Conservation (phyloP, 495 filamentous ascomycete species). For the Xanthoparmelia taractica region DNA sequence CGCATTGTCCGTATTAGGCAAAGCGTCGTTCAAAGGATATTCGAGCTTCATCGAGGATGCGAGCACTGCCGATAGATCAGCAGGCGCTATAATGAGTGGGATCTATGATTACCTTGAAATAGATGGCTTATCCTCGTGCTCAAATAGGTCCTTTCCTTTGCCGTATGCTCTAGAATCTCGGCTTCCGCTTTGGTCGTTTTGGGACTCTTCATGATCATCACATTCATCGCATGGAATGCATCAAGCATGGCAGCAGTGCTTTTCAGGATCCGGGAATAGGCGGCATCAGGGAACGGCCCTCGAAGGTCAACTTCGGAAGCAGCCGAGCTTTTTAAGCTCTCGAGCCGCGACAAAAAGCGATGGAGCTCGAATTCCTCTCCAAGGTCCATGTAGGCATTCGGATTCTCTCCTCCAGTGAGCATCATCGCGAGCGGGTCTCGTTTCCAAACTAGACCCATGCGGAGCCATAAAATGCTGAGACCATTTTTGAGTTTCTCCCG, state of each 20-base stretch:
- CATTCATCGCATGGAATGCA: slow-evolving; percentile 90
- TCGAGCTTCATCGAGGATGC: slow-evolving; percentile 88
- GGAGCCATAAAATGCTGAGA: slow-evolving; percentile 76
- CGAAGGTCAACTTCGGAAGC: slow-evolving; percentile 73
- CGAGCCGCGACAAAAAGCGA: slow-evolving; percentile 54
- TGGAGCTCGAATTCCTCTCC: slow-evolving; percentile 69
- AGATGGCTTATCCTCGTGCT: slow-evolving; percentile 86
- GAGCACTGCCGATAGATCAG: slow-evolving; percentile 50
- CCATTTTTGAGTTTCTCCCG: slow-evolving; percentile 79
- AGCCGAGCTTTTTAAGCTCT: slow-evolving; percentile 65
- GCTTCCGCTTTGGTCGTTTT: slow-evolving; percentile 71
- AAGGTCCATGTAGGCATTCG: slow-evolving; percentile 66
- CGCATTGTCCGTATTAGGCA: slow-evolving; percentile 73
- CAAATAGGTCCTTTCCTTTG: slow-evolving; percentile 67
- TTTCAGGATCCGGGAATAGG: slow-evolving; percentile 62
- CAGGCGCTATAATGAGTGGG: slow-evolving; percentile 4
- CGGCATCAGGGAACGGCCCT: slow-evolving; percentile 68
- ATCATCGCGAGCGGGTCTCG: slow-evolving; percentile 76
- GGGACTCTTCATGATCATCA: slow-evolving; percentile 76
- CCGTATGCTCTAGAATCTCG: slow-evolving; percentile 69
- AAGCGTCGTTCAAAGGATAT: slow-evolving; percentile 79
- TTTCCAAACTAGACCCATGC: slow-evolving; percentile 94
- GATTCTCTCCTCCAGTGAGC: slow-evolving; percentile 49
- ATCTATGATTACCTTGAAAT: slow-evolving; percentile 57
- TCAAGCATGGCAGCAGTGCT: slow-evolving; percentile 79